Conservation (phyloP, 257 asterid genomes). For the Solanum phureja region DNA sequence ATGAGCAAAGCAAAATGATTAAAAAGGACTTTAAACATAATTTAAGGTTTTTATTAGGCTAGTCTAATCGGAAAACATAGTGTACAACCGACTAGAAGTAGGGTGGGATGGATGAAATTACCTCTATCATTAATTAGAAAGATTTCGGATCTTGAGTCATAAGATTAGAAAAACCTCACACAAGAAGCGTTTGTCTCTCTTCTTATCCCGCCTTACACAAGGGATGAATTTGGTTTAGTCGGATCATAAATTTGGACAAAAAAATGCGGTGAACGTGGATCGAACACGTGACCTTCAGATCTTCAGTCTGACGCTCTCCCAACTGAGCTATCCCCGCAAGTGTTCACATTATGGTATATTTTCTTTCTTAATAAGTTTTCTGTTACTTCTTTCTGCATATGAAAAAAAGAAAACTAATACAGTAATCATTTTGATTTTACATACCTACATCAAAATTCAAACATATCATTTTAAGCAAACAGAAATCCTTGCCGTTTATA, state of each 20-base stretch:
- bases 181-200: too few species aligned
- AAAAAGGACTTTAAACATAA: neutral
- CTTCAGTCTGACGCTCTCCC: conserved; percentile 96
- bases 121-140: too few species aligned
- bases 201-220: too few species aligned
- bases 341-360: too few species aligned
- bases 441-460: neutral
- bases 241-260: too few species aligned
- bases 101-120: neutral
- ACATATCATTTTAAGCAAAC: neutral
- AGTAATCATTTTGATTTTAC: too few species aligned
- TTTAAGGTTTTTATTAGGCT: neutral
- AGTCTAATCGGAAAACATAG: neutral
- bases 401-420: too few species aligned
- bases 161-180: neutral
- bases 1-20: neutral
- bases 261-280: conserved; percentile 82
- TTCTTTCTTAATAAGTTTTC: accelerated
- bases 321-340: conserved; percentile 80
- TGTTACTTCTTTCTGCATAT: too few species aligned
- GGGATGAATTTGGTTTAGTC: too few species aligned
- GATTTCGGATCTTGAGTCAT: neutral
- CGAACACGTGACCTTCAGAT: conserved; percentile 89
- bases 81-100: neutral
- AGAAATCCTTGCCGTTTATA: neutral